These are phyloP conservation scores for Mimosa pudica DNA, from an alignment of 306 rosid genomes.

Conservation along the genomic window DNA sequence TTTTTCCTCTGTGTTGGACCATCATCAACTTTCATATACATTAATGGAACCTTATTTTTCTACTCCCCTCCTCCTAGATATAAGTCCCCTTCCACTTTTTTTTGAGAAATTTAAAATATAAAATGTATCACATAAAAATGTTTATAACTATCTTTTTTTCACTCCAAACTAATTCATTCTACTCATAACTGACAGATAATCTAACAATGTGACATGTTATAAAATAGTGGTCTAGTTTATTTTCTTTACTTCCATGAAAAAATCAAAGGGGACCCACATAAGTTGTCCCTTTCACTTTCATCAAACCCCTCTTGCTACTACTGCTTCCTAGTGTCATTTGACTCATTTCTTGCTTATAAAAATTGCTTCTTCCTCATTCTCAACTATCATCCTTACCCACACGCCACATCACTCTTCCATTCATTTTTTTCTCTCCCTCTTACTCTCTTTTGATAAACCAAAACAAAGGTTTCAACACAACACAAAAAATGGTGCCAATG, in stretches of 20 bases:
- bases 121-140: too few relatives aligned
- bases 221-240: too few relatives aligned
- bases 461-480: background rate
- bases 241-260: too few relatives aligned
- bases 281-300: constrained; percentile 21
- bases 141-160: too few relatives aligned
- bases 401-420: constrained; percentile 4
- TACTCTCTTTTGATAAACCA: constrained; percentile 1
- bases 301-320: background rate
- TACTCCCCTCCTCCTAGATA: background rate
- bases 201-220: too few relatives aligned
- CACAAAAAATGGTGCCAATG: constrained; percentile 34
- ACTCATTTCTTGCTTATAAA: constrained; percentile 49
- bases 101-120: too few relatives aligned
- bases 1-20: constrained; percentile 33
- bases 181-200: too few relatives aligned
- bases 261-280: too few relatives aligned
- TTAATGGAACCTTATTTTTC: constrained; percentile 43
- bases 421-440: background rate
- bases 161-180: too few relatives aligned
- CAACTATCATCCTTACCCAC: constrained; percentile 39
- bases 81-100: too few relatives aligned
- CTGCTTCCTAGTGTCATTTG: constrained; percentile 40
- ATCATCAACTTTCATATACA: constrained; percentile 43
- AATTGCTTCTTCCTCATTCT: constrained; percentile 31